A percentile compares a stretch with the other conserved stretches of the same genome.
These are phyloP conservation scores for Triangularia verruculosa DNA, from an alignment of 2,329 filamentous ascomycete species.

Conservation along the genomic window DNA sequence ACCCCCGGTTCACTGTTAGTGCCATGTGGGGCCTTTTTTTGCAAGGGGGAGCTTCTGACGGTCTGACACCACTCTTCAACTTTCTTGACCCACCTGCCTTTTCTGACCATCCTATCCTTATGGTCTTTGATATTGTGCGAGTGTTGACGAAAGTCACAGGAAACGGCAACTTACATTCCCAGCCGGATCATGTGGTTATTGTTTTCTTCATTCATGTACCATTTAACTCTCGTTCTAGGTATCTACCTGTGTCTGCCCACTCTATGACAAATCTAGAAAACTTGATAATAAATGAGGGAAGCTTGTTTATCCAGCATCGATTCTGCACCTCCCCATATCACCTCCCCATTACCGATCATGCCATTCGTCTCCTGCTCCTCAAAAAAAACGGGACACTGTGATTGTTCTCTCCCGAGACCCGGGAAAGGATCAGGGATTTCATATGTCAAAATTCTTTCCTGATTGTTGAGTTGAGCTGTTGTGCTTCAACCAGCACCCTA, in stretches of 20 bases:
- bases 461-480: neutral
- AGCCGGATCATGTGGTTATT: neutral
- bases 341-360: neutral
- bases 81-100: neutral
- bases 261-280: neutral
- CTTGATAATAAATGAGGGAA: neutral
- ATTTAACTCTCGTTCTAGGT: no score
- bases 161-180: neutral
- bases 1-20: neutral
- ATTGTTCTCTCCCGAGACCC: neutral
- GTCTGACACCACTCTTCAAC: neutral
- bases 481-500: neutral
- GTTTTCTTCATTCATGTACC: neutral
- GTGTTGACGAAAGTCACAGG: neutral
- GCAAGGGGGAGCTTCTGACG: neutral
- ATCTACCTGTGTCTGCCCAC: no score
- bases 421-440: no score
- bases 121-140: no score
- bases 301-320: neutral
- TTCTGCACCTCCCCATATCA: neutral
- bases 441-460: no score
- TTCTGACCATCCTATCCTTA: no score
- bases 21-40: neutral
- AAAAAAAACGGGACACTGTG: neutral
- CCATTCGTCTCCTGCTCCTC: neutral